Evolutionary conservation across 768 basidiomycete species (phyloP).

Genomic region (Heimioporus sp.): DNA sequence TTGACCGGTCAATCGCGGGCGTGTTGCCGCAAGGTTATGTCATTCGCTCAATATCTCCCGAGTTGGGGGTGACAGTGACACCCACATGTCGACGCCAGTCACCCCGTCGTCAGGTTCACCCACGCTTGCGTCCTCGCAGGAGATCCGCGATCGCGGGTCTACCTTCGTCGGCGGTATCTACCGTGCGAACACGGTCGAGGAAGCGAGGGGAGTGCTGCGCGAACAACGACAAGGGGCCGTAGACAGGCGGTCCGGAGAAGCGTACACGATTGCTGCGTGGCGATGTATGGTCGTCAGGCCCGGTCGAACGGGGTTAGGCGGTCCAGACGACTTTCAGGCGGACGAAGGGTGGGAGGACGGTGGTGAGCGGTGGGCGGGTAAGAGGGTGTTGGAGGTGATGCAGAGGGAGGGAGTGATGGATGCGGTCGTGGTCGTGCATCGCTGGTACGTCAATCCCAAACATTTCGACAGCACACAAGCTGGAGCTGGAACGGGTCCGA

Average conservation of each 20-base stretch:
- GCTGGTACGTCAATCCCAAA: conserved; percentile 52
- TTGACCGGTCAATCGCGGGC: too few species aligned
- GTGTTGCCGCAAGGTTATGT: too few species aligned
- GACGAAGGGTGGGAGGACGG: conserved; percentile 66
- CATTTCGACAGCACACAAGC: too few species aligned
- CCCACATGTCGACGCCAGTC: too few species aligned
- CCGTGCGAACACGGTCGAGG: conserved; percentile 47
- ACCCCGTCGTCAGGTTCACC: too few species aligned
- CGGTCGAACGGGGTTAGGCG: conserved; percentile 62
- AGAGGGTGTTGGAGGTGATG: conserved; percentile 64
- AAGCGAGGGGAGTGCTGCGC: conserved; percentile 45
- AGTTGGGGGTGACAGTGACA: too few species aligned
- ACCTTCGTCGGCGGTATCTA: conserved; percentile 68
- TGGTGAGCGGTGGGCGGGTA: conserved; percentile 72
- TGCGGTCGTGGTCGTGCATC: conserved; percentile 74
- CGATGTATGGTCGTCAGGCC: conserved; percentile 70
- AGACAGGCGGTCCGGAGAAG: conserved; percentile 29
- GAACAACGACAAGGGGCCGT: not conserved
- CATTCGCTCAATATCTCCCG: too few species aligned
- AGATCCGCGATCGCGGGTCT: conserved; percentile 73
- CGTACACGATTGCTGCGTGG: conserved; percentile 79
- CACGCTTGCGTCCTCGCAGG: conserved; percentile 58
- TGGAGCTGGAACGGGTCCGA: not conserved
- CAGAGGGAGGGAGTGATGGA: conserved; percentile 68
- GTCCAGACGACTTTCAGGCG: conserved; percentile 76